phyloP scores from a whole-genome alignment of 2,329 filamentous ascomycete genomes.

The Plectosphaerella sp. region DNA sequence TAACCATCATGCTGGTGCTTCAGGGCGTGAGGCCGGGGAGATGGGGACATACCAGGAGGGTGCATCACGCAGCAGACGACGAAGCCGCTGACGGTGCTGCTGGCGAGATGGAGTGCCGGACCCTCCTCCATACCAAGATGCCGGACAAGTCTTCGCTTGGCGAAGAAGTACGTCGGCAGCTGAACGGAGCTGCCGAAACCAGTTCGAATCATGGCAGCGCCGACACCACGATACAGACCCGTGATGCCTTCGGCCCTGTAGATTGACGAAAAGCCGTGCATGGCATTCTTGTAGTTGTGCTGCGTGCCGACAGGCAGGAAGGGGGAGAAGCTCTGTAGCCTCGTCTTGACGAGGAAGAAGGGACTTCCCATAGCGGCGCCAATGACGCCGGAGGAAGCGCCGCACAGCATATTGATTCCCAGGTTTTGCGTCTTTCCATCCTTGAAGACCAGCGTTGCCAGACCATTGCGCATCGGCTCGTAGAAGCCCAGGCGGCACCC shows the following conservation, averaged over 20 bases:
- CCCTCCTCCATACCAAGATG: conserved; percentile 90
- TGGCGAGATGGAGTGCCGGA: conserved; percentile 80
- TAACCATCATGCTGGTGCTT: background rate
- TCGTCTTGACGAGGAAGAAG: conserved; percentile 97
- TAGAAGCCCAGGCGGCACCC: conserved; percentile 97
- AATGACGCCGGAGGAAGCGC: conserved; percentile 82
- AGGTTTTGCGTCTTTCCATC: conserved; percentile 76
- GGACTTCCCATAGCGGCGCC: conserved; percentile 91
- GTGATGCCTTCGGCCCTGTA: conserved; percentile 70
- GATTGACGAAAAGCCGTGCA: conserved; percentile 79
- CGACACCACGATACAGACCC: conserved; percentile 86
- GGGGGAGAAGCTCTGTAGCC: conserved; percentile 88
- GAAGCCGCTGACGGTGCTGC: conserved; percentile 86
- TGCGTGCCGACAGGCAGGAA: conserved; percentile 96
- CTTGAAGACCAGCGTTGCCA: conserved; percentile 67
- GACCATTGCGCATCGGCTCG: conserved; percentile 76
- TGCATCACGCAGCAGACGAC: conserved; percentile 99
- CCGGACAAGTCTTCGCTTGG: conserved; percentile 77
- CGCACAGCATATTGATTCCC: conserved; percentile 88
- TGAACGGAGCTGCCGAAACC: conserved; percentile 95
- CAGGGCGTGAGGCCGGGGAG: background rate
- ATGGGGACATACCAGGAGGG: conserved; percentile 65
- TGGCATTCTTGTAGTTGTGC: conserved; percentile 81
- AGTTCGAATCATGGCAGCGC: conserved; percentile 91
- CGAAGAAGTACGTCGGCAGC: conserved; percentile 96